These are phyloP conservation scores for Tetrapyrgos nigripes DNA, from an alignment of 1,284 basidiomycete genomes.

Conservation along the genomic window DNA sequence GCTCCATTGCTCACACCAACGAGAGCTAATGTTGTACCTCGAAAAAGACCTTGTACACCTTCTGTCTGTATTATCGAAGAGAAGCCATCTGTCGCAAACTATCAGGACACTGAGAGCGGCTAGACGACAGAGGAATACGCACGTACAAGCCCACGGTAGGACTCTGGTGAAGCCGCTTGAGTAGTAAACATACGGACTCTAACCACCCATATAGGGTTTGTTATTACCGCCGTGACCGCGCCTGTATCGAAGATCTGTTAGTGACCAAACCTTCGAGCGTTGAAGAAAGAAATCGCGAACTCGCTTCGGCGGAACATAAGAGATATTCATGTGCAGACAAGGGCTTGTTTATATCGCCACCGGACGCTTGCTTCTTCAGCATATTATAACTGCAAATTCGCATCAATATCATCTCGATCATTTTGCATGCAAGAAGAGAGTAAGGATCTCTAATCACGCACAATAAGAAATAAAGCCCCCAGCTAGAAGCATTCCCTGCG, in stretches of 20 bases:
- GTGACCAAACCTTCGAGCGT: constrained; percentile 17
- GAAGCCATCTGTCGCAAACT: constrained; percentile 73
- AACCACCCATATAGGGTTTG: constrained; percentile 99
- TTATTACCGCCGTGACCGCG: constrained; percentile 92
- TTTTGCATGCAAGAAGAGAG: neutral
- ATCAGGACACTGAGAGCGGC: no score
- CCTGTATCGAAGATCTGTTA: constrained; percentile 51
- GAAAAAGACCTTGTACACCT: constrained; percentile 84
- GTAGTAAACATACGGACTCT: constrained; percentile 98
- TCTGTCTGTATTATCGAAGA: constrained; percentile 73
- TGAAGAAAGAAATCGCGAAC: constrained; percentile 59
- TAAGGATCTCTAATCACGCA: constrained; percentile 50
- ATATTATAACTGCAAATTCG: constrained; percentile 88
- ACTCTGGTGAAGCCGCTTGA: constrained; percentile 61
- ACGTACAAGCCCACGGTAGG: constrained; percentile 87
- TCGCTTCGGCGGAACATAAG: constrained; percentile 93
- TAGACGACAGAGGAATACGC: constrained; percentile 34
- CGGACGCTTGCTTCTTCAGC: constrained; percentile 81
- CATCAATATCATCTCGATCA: constrained; percentile 12
- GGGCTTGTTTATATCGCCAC: constrained; percentile 60
- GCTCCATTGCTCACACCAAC: constrained; percentile 96
- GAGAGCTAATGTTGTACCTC: constrained; percentile 88
- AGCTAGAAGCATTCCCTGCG: constrained; percentile 95
- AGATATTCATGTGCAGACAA: constrained; percentile 86
- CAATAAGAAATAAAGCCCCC: constrained; percentile 99